These are phyloP conservation scores for Aureobasidium sp. DNA, from an alignment of 2,329 filamentous ascomycete species.

Conservation along the genomic window DNA sequence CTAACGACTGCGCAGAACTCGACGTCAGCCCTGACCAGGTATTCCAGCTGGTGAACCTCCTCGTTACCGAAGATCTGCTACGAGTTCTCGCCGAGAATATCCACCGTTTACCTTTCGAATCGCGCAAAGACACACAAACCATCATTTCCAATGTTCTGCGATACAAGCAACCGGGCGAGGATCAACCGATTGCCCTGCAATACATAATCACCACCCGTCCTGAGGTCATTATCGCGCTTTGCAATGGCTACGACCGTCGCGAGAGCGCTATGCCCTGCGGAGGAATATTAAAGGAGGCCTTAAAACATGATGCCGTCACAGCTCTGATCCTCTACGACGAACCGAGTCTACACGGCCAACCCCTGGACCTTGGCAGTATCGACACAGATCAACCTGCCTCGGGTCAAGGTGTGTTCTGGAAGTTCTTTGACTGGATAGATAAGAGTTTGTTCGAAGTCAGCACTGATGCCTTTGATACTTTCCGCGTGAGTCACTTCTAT, in stretches of 20 bases:
- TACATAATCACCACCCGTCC: slow-evolving; percentile 83
- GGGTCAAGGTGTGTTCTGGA: slow-evolving; percentile 87
- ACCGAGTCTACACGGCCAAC: slow-evolving; percentile 62
- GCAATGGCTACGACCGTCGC: slow-evolving; percentile 80
- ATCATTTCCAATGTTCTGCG: slow-evolving; percentile 94
- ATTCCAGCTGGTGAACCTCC: slow-evolving; percentile 72
- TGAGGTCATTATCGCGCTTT: slow-evolving; percentile 80
- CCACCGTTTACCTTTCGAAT: slow-evolving; percentile 84
- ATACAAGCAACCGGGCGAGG: slow-evolving; percentile 64
- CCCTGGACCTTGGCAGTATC: slow-evolving; percentile 70
- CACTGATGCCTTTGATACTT: slow-evolving; percentile 95
- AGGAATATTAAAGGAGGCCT: slow-evolving; percentile 78
- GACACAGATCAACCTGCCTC: slow-evolving; percentile 68
- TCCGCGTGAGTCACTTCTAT: slow-evolving; percentile 58
- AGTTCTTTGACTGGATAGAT: slow-evolving; percentile 96
- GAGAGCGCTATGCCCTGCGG: slow-evolving; percentile 90
- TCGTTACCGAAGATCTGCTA: slow-evolving; percentile 85
- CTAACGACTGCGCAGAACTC: slow-evolving; percentile 51
- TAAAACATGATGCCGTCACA: slow-evolving; percentile 85
- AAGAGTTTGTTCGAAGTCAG: slow-evolving; percentile 94
- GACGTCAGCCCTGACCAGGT: slow-evolving; percentile 85
- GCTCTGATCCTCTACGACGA: slow-evolving; percentile 92
- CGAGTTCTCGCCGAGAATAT: slow-evolving; percentile 76
- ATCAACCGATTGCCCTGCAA: slow-evolving; percentile 75
- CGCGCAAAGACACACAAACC: slow-evolving; percentile 88